Base-by-base conservation (phyloP, 2,329 filamentous ascomycete genomes). In the Penicillium sp. region DNA sequence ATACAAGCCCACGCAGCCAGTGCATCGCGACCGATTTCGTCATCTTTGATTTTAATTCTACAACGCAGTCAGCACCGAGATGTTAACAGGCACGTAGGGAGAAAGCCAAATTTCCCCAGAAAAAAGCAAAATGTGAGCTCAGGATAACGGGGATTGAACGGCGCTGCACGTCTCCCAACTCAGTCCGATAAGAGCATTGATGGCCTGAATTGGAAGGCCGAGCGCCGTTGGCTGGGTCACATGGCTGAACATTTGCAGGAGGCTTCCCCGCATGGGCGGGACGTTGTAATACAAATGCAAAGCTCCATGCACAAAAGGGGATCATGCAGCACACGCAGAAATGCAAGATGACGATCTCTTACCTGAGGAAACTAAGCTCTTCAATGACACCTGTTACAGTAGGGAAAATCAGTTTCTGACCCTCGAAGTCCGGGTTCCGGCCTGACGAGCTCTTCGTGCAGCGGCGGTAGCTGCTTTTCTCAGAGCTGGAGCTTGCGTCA, bases 1-100 rank as follows among this genome's bases (percentile, higher is more conserved):
- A 95, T 86, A 66, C 91, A 96, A 1, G 89, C 85, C 94, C 94
- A 97, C 2, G 88, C 90, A 10, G 90, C 87, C 51, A 96, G 72
- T 53, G 87, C 82, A 65, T 97, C 91, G 57, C 82, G 81, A 4
- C 86, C 85, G 60, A 92, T 83, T 70, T 93, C 88, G 61, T 95
- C 88, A 69, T 97, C 90, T 71, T 91, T 88, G 60, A 97, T 80
- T 63, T 95, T 90, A 77, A 97, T 89, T 61, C 84, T 86, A 33
- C 23, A 36, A 36, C 15, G 23, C 23, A n/a, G 51, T 58, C 29
- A 54, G 51, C 41, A 24, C 7, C 41, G 45, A 21, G 18, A 21
- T 21, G 18, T 21, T 21, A 21, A 2, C 18, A 21, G 18, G 18
- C 18, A 21, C 18, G 18, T 21, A 21, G 18, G 18, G 18, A 21